Evolutionary conservation across 2,329 filamentous ascomycete genomes (phyloP), one percentile per base, ranked within the genome.

Genomic region (Didymella arachidicola): DNA sequence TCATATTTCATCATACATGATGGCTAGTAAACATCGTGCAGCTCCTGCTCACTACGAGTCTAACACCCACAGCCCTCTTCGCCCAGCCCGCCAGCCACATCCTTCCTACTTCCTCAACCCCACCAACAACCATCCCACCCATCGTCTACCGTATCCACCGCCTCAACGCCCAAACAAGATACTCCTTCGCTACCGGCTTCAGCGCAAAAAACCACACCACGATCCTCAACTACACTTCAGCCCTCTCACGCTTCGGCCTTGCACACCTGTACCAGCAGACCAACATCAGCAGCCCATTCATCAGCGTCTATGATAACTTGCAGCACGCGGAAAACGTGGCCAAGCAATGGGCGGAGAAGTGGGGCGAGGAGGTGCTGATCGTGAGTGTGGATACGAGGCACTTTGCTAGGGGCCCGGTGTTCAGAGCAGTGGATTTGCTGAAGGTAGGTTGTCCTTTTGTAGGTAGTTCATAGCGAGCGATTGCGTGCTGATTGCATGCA

Each of bases 121-220:
- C 65, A 41, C 72, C 72, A 16, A 62, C 65, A 19, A 48, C 56
- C 26, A 66, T 75, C 38, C 73, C 73, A 0, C 6, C 63, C 8
- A 43, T 66, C 6, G 70, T 76, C 55, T 76, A 73, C 63, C 72
- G 74, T 26, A 62, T 75, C 3, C 71, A 76, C 45, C 69, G 63
- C 43, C 30, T 63, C 30, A 50, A 42, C 6, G 64, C 72, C 0
- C 74, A 75, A 65, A 75, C 74, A 8, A 63, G 62, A 3, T 76
- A 75, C 64, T 45, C 65, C 26, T 73, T 73, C 64, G 49, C 57
- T 42, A 67, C 62, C 0, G 74, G 74, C 50, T 76, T 76, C 66
- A 61, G 53, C 29, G 59, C 73, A 4, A 75, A 75, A 27, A 76
- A 76, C 62, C 74, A 75, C 53, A 71, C 71, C 46, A 76, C 74